These are phyloP conservation scores for Abrus pulchellus DNA, from an alignment of 306 rosid genomes.

Conservation along the genomic window DNA sequence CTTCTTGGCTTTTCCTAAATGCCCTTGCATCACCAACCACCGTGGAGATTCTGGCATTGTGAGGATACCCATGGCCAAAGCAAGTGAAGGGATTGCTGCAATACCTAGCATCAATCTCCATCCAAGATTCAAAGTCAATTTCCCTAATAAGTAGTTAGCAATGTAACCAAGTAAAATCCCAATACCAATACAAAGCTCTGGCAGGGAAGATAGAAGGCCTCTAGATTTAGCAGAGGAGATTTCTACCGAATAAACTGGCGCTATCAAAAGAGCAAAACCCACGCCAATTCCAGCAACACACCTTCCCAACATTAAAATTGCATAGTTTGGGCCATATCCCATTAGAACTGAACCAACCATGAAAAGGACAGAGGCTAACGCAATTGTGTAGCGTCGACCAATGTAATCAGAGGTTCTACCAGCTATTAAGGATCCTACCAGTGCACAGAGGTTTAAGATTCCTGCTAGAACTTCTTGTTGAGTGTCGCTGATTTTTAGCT, in stretches of 20 bases:
- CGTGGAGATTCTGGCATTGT: conserved; percentile 87
- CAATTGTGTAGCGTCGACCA: conserved; percentile 80
- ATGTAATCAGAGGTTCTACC: conserved; percentile 75
- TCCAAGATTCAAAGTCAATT: conserved; percentile 59
- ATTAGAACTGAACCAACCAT: conserved; percentile 68
- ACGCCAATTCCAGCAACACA: conserved; percentile 82
- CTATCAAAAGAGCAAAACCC: conserved; percentile 79
- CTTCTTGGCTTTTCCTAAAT: conserved; percentile 59
- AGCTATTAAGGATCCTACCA: conserved; percentile 66
- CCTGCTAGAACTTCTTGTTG: conserved; percentile 76
- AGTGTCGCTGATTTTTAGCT: conserved; percentile 64
- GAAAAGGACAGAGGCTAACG: conserved; percentile 63
- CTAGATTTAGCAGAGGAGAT: conserved; percentile 67
- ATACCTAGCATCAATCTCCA: conserved; percentile 86
- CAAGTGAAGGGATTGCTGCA: conserved; percentile 73
- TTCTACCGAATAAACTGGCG: conserved; percentile 83
- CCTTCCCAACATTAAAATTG: conserved; percentile 63
- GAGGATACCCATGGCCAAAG: conserved; percentile 56
- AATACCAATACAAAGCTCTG: conserved; percentile 72
- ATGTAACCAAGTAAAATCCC: conserved; percentile 80
- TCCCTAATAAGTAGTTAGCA: conserved; percentile 63
- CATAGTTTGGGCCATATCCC: conserved; percentile 80
- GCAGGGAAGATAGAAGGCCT: conserved; percentile 72
- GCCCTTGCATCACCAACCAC: conserved; percentile 78
- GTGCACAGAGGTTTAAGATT: conserved; percentile 74